Evolutionary conservation across 352 stramenopile species (phyloP), one percentile per base, ranked within the genome.

Genomic region (Globisporangium solare): DNA sequence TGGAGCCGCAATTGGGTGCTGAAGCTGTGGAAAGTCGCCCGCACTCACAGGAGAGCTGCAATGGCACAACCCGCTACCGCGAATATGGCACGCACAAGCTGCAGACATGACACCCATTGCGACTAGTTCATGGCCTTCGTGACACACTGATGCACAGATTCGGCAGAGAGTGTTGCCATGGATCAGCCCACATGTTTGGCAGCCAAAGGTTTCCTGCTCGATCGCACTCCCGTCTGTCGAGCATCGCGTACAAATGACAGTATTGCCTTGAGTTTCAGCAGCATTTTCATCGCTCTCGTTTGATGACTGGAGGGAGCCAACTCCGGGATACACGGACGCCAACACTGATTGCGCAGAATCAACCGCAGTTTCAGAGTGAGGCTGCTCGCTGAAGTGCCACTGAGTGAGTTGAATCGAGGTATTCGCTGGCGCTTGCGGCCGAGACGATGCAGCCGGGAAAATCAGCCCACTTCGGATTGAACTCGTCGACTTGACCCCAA

Each of bases 181-280:
- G 21, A 91, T 59, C 13, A 93, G 64, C 57, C 70, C 81, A 58
- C 86, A 95, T 4, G 82, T 93, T 54, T 95, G 86, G 53, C 86
- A 95, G 2, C 82, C 82, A 32, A 83, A 94, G 17, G 74, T 68
- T 39, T 89, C 69, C 67, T 95, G 86, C 45, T 80, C 67, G 56
- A 95, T 78, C 21, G 86, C 82, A 53, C 84, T 94, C 2, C 83
- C 83, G 61, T 95, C 86, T 2, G 80, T 92, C n/a, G 74, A 78
- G 17, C 78, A 70, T 21, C 81, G 71, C 4, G 80, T 86, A 42
- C 85, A 94, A 35, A 68, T 60, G 40, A 79, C 63, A 0, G 69
- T 74, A 35, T 60, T 64, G 15, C 31, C 47, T 6, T 20, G 35
- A 4, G 46, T 67, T 17, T 56, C 50, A 35, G n/a, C 54, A 12